Evolutionary conservation across 2,329 filamentous ascomycete species (phyloP).

Genomic region (Falciphora oryzae): DNA sequence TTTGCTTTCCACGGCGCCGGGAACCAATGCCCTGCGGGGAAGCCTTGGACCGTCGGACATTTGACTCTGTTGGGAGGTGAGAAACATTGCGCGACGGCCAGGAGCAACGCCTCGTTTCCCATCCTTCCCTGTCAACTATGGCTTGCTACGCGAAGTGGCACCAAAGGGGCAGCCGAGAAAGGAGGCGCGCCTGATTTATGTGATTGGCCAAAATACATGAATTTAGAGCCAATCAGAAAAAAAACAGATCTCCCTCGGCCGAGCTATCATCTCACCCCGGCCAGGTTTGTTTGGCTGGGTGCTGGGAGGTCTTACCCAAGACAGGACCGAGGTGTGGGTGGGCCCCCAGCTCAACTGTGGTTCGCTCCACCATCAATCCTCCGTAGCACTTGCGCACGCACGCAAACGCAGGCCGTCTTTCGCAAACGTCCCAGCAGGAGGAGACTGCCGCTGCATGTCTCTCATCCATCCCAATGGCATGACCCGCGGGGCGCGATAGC

Average conservation of each 20-base stretch:
- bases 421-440: not conserved
- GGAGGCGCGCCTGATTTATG: not conserved
- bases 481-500: not conserved
- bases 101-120: not conserved
- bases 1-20: not conserved
- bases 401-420: not conserved
- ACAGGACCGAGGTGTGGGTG: constrained; percentile 1
- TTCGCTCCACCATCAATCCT: not conserved
- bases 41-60: not conserved
- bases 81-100: not conserved
- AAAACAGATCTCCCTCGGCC: not conserved
- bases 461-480: not conserved
- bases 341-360: not conserved
- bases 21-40: not conserved
- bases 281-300: not conserved
- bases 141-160: not conserved
- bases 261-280: not conserved
- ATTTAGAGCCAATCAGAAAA: constrained; percentile 10
- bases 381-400: constrained; percentile 1
- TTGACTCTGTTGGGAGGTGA: not conserved
- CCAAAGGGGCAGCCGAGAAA: not conserved
- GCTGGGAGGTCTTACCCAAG: not conserved
- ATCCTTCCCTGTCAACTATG: not conserved
- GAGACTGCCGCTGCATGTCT: not conserved
- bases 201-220: constrained; percentile 2